phyloP scores from a whole-genome alignment of 2,329 filamentous ascomycete species.

The Immersiporthe knoxdaviesiana region DNA sequence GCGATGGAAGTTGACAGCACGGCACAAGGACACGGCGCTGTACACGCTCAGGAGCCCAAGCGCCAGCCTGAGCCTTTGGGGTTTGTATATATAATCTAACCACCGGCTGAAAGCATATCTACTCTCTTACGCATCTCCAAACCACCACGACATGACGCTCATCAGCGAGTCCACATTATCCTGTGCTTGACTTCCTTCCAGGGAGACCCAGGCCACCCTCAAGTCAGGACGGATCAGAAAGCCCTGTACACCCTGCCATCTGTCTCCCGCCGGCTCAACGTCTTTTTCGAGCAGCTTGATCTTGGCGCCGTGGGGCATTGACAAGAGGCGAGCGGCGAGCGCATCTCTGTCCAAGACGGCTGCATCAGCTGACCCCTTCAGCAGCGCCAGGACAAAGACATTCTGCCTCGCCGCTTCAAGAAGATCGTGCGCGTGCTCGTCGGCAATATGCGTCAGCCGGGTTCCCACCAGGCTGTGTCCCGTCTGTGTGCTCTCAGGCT shows the following conservation, averaged over 20 bases:
- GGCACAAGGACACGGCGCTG: background rate
- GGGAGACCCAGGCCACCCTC: conserved; percentile 24
- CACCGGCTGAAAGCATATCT: background rate
- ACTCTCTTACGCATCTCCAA: conserved; percentile 1
- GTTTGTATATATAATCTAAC: background rate
- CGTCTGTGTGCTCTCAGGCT: background rate
- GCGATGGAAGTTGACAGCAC: background rate
- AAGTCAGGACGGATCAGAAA: conserved; percentile 25
- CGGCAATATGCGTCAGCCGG: conserved; percentile 15
- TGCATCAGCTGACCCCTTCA: background rate
- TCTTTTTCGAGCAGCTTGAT: background rate
- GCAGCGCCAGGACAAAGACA: conserved; percentile 26
- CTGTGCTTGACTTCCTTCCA: background rate
- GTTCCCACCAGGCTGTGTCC: conserved; percentile 11
- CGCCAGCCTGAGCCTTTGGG: too few species aligned
- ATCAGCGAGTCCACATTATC: background rate
- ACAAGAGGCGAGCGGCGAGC: background rate
- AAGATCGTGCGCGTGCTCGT: conserved; percentile 4
- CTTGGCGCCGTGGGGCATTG: background rate
- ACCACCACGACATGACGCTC: conserved; percentile 18
- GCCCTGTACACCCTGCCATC: conserved; percentile 17
- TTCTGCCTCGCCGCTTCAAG: conserved; percentile 6
- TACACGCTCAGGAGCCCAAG: too few species aligned
- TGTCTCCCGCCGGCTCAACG: conserved; percentile 7
- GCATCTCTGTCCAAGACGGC: background rate